Evolutionary conservation across 2,329 filamentous ascomycete species (phyloP).

Genomic region (Alternaria solani): DNA sequence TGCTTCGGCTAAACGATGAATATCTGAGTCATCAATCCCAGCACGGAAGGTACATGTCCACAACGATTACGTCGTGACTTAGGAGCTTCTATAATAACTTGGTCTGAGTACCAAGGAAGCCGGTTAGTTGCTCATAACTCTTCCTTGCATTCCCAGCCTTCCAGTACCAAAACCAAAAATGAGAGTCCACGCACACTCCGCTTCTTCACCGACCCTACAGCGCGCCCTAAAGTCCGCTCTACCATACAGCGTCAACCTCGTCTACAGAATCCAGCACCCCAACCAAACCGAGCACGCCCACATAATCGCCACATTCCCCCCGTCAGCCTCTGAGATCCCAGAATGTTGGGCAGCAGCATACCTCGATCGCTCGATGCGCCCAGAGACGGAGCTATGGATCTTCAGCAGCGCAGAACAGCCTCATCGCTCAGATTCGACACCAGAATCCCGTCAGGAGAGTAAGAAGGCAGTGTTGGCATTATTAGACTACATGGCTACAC

Average conservation of each 20-base stretch:
- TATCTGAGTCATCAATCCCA: constrained; percentile 13
- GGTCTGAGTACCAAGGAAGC: too few relatives aligned
- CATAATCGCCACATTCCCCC: constrained; percentile 52
- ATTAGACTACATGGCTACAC: constrained; percentile 38
- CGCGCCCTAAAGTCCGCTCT: constrained; percentile 60
- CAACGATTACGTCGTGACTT: background rate
- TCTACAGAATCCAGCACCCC: constrained; percentile 69
- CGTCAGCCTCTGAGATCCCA: constrained; percentile 20
- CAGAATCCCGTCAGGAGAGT: constrained; percentile 37
- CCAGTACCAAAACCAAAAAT: constrained; percentile 1
- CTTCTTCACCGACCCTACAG: constrained; percentile 60
- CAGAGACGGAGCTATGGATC: constrained; percentile 72
- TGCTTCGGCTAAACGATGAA: background rate
- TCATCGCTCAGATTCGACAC: constrained; percentile 23
- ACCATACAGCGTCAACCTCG: constrained; percentile 67
- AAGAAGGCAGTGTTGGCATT: constrained; percentile 40
- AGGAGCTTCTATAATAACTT: background rate
- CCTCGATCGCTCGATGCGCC: constrained; percentile 66
- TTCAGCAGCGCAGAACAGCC: constrained; percentile 54
- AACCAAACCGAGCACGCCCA: constrained; percentile 51
- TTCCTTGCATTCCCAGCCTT: background rate
- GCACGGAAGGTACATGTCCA: constrained; percentile 11
- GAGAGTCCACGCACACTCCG: constrained; percentile 30
- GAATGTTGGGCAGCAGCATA: constrained; percentile 66
- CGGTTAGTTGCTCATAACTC: background rate